Evolutionary conservation across 352 stramenopile species (phyloP).

Genomic region (Phytopythium sindhum): DNA sequence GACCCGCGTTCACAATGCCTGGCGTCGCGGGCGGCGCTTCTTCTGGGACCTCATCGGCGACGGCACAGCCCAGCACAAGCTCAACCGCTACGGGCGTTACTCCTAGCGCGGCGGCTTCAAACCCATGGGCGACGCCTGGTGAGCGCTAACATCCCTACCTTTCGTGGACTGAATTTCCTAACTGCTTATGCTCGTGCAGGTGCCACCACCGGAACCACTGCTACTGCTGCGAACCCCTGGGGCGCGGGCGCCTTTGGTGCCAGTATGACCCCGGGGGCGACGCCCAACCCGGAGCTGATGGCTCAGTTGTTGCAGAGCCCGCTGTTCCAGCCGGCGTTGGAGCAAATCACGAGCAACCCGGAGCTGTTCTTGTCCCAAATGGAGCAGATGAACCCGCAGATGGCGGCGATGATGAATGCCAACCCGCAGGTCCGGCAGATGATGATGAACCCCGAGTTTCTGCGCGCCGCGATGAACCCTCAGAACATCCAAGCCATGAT

Average conservation of each 20-base stretch:
- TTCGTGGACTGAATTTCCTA: not conserved
- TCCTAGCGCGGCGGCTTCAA: constrained; percentile 20
- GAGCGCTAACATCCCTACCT: not conserved
- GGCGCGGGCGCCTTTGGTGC: constrained; percentile 22
- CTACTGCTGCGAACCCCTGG: constrained; percentile 69
- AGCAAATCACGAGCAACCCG: constrained; percentile 81
- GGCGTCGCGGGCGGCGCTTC: constrained; percentile 51
- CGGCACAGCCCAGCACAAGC: constrained; percentile 16
- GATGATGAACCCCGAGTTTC: constrained; percentile 87
- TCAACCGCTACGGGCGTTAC: constrained; percentile 17
- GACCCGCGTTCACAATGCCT: constrained; percentile 82
- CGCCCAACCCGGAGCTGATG: constrained; percentile 72
- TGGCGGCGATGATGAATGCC: constrained; percentile 79
- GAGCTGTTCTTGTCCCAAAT: constrained; percentile 80
- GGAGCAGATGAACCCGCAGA: constrained; percentile 88
- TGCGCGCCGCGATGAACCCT: constrained; percentile 86
- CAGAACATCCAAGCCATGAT: constrained; percentile 91
- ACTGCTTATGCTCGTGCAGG: constrained; percentile 6
- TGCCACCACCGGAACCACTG: constrained; percentile 12
- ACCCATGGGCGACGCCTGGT: constrained; percentile 55
- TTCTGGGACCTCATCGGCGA: constrained; percentile 16
- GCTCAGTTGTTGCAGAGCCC: constrained; percentile 85
- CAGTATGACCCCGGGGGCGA: constrained; percentile 20
- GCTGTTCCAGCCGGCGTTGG: constrained; percentile 78
- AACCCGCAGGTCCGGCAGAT: constrained; percentile 89